Percentiles rank a stretch among this genome's conserved stretches.
Conservation (phyloP, 2,329 filamentous ascomycete species). For the Cladophialophora bantiana region DNA sequence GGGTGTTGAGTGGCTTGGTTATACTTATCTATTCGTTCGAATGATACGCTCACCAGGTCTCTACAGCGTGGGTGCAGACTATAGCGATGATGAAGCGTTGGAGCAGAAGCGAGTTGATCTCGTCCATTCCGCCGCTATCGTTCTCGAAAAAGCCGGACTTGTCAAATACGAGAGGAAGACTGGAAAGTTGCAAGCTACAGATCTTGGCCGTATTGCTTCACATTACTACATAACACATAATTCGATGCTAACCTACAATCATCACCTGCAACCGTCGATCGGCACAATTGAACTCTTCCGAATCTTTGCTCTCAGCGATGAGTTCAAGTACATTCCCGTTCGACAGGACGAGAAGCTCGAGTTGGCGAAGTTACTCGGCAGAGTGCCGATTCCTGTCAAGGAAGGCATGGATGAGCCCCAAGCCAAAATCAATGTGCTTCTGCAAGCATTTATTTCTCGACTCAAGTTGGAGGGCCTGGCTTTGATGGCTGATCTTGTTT, state of each 20-base stretch:
- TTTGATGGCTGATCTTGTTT: constrained; percentile 97
- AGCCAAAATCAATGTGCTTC: constrained; percentile 95
- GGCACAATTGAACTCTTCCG: constrained; percentile 95
- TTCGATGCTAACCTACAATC: constrained; percentile 97
- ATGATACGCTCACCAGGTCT: constrained; percentile 95
- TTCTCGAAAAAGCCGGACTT: constrained; percentile 85
- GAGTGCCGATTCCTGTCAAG: constrained; percentile 95
- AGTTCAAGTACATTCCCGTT: constrained; percentile 99
- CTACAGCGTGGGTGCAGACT: constrained; percentile 95
- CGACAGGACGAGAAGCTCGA: constrained; percentile 98
- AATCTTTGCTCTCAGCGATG: constrained; percentile 92
- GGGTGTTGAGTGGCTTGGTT: constrained; percentile 98
- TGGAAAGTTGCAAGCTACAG: constrained; percentile 86
- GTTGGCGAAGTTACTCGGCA: constrained; percentile 84
- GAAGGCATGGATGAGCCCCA: constrained; percentile 96
- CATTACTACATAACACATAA: constrained; percentile 98
- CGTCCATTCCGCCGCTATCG: constrained; percentile 87
- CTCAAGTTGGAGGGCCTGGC: constrained; percentile 93
- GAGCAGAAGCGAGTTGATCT: constrained; percentile 98
- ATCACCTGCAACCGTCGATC: constrained; percentile 90
- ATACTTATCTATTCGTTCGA: constrained; percentile 96
- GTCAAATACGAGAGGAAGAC: constrained; percentile 96
- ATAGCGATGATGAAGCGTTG: constrained; percentile 86
- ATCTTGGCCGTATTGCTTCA: constrained; percentile 92
- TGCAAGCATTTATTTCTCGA: constrained; percentile 95